These are phyloP conservation scores for Diatrype stigma DNA, from an alignment of 2,329 filamentous ascomycete genomes.

Conservation along the genomic window DNA sequence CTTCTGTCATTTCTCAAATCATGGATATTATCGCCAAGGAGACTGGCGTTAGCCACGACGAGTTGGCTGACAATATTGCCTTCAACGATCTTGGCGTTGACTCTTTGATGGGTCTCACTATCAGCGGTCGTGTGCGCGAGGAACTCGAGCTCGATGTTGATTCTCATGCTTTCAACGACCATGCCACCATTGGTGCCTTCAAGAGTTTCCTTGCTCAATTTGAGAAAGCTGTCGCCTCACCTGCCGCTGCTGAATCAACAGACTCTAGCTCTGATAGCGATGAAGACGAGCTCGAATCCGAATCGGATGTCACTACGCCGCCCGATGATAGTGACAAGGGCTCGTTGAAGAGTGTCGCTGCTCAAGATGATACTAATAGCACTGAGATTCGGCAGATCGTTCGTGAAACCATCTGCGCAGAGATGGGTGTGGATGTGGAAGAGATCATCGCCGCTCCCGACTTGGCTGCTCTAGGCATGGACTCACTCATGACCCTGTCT, in stretches of 20 bases:
- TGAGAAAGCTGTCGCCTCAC: constrained; percentile 18
- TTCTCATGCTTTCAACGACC: constrained; percentile 50
- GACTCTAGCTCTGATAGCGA: constrained; percentile 37
- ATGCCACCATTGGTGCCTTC: constrained; percentile 50
- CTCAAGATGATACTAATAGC: constrained; percentile 33
- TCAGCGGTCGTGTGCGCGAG: constrained; percentile 53
- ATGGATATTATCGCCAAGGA: constrained; percentile 54
- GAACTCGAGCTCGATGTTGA: constrained; percentile 53
- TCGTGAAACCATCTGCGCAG: constrained; percentile 63
- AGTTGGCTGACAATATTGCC: constrained; percentile 52
- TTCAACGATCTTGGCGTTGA: constrained; percentile 58
- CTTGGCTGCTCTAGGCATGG: constrained; percentile 54
- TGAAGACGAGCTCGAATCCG: constrained; percentile 41
- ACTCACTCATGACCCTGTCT: constrained; percentile 54
- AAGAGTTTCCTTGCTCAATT: constrained; percentile 39
- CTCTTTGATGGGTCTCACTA: constrained; percentile 57
- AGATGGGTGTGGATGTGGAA: constrained; percentile 67
- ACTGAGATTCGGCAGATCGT: constrained; percentile 48
- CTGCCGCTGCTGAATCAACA: constrained; percentile 32
- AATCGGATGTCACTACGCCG: constrained; percentile 50
- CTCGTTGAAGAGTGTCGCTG: constrained; percentile 38
- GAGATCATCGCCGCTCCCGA: constrained; percentile 54
- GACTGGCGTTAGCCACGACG: constrained; percentile 49
- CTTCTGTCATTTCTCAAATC: constrained; percentile 39
- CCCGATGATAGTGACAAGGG: constrained; percentile 49